Conservation (phyloP, 2,329 filamentous ascomycete genomes). For the Thielaviopsis euricoi region DNA sequence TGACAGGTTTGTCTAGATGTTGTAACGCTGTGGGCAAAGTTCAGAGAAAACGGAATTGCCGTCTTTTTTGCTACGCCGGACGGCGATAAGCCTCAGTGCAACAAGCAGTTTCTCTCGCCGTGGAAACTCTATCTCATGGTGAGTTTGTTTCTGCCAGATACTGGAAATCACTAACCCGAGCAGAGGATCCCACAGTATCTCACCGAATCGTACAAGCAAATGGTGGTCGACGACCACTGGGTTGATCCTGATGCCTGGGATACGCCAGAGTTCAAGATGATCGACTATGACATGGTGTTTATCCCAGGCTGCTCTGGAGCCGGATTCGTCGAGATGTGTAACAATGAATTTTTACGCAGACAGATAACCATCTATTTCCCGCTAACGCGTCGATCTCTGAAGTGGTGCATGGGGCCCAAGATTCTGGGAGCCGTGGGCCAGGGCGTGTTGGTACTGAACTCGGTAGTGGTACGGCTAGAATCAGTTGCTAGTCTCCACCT, state of each 20-base stretch:
- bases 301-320: conserved; percentile 5
- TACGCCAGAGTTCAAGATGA: conserved; percentile 4
- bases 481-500: conserved; percentile 1
- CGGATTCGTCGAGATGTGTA: conserved; percentile 6
- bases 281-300: conserved; percentile 5
- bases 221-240: conserved; percentile 6
- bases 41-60: conserved; percentile 4
- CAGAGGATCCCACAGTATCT: conserved; percentile 11
- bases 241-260: conserved; percentile 1
- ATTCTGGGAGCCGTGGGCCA: conserved; percentile 8
- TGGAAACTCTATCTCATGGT: conserved; percentile 8
- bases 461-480: conserved; percentile 1
- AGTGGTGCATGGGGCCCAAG: neutral
- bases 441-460: conserved; percentile 8
- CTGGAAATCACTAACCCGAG: neutral
- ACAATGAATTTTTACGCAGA: conserved; percentile 1
- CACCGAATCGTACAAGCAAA: conserved; percentile 1
- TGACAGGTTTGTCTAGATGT: conserved; percentile 3
- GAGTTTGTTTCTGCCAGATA: neutral
- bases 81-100: conserved; percentile 1
- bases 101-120: conserved; percentile 3
- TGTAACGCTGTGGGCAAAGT: conserved; percentile 4
- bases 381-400: conserved; percentile 4
- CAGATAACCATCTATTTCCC: conserved; percentile 3
- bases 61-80: conserved; percentile 9